Evolutionary conservation across 495 filamentous ascomycete genomes (phyloP), one percentile per base, ranked within the genome.

Genomic region (Penicillium chermesinum): DNA sequence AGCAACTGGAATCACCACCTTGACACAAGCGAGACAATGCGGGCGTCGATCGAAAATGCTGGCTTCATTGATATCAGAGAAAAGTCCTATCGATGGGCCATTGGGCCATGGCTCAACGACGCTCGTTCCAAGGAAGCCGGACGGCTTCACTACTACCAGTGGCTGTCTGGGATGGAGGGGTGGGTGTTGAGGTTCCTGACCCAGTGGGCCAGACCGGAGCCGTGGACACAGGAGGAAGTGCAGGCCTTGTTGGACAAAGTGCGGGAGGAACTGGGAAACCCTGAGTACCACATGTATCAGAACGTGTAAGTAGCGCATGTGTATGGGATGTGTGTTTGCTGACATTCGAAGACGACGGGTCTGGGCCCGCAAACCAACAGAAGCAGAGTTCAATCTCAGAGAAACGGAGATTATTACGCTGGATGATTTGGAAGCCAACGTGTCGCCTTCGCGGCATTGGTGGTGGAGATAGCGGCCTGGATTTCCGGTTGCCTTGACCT

Each of bases 61-160:
- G 65, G 63, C 7, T 67, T 69, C 44, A 38, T 46, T 16, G 61
- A 67, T 34, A n/a, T 50, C 16, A 27, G 38, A 18, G 40, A 37
- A 6, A 43, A 44, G 22, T 15, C 17, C 3, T 22, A 21, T 40
- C 48, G 48, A 25, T 47, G 44, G 44, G 34, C 44, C 13, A 47
- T 47, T 16, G 44, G 44, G 5, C 44, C 44, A 7, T 47, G 51
- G 51, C 54, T 63, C 13, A 35, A 43, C 4, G 44, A 53, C 10
- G 6, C 22, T 7, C 4, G 33, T 14, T 27, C 43, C 9, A 53
- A 53, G 17, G 50, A 53, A 15, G 44, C 44, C 3, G 50, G 50
- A 10, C n/a, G 25, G 2, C 18, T 53, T 32, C 47, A 53, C 39
- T 25, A 36, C 9, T 27, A 53, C n/a, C 50, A 53, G 10, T 53